phyloP scores from a whole-genome alignment of 352 stramenopile species.

The Pythium monospermum region DNA sequence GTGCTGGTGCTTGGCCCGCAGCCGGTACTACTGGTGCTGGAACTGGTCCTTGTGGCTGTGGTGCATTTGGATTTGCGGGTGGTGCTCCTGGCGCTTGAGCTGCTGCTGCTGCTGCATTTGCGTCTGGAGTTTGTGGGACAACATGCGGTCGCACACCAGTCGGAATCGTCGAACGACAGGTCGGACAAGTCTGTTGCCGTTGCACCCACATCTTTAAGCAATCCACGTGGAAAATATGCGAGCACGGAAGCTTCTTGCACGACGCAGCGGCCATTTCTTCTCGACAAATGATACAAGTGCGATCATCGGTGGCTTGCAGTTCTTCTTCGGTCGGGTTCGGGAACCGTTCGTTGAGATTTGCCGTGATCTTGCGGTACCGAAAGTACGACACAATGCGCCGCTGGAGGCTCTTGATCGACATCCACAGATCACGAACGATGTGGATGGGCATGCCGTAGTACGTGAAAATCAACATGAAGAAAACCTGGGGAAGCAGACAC shows the following conservation, averaged over 20 bases:
- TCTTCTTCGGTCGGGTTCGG: slow-evolving; percentile 92
- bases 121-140: slow-evolving; percentile 27
- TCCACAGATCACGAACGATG: slow-evolving; percentile 96
- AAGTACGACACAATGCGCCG: slow-evolving; percentile 82
- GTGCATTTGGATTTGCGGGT: slow-evolving; percentile 20
- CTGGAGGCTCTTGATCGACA: slow-evolving; percentile 87
- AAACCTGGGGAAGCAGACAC: slow-evolving; percentile 57
- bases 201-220: slow-evolving; percentile 99
- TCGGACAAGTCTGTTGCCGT: slow-evolving; percentile 97
- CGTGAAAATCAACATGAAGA: slow-evolving; percentile 97
- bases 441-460: slow-evolving; percentile 98
- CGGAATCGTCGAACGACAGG: slow-evolving; percentile 94
- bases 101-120: too few relatives aligned
- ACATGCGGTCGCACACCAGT: slow-evolving; percentile 45
- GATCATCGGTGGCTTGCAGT: slow-evolving; percentile 89
- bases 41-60: slow-evolving; percentile 15
- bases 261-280: slow-evolving; percentile 88
- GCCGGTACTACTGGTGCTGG: slow-evolving; percentile 7
- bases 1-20: slow-evolving; percentile 16
- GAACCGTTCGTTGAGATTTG: slow-evolving; percentile 96
- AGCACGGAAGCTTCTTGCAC: slow-evolving; percentile 96
- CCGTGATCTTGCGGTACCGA: slow-evolving; percentile 93
- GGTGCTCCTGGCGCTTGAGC: too few relatives aligned
- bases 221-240: slow-evolving; percentile 96
- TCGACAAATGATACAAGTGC: slow-evolving; percentile 96